Conservation (phyloP, 1,139 yeast genomes). For the Taphrina pruni region DNA sequence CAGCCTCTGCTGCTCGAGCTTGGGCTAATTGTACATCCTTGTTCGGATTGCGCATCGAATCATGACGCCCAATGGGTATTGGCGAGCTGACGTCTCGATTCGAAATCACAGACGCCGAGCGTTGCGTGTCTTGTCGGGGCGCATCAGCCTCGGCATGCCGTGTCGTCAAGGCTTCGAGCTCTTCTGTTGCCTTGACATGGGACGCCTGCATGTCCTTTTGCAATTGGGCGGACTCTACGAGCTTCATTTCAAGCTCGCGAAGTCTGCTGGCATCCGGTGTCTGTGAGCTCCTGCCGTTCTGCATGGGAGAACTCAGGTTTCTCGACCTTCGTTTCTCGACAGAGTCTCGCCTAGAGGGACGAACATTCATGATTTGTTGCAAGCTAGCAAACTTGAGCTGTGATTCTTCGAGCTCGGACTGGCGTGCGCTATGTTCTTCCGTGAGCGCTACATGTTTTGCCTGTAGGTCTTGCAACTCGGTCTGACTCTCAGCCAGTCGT, state of each 20-base stretch:
- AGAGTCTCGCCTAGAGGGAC: slow-evolving; percentile 11
- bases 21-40: slow-evolving; percentile 32
- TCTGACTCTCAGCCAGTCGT: slow-evolving; percentile 25
- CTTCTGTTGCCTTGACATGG: slow-evolving; percentile 35
- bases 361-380: slow-evolving; percentile 23
- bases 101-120: slow-evolving; percentile 11
- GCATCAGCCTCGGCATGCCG: slow-evolving; percentile 30
- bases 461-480: slow-evolving; percentile 26
- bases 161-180: slow-evolving; percentile 17
- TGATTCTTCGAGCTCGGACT: slow-evolving; percentile 39
- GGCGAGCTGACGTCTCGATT: slow-evolving; percentile 7
- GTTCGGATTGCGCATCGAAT: slow-evolving; percentile 12
- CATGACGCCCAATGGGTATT: not conserved
- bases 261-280: slow-evolving; percentile 36
- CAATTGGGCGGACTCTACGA: slow-evolving; percentile 27
- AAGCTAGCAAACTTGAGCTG: slow-evolving; percentile 34
- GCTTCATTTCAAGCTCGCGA: slow-evolving; percentile 26
- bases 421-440: slow-evolving; percentile 1
- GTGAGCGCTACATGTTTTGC: slow-evolving; percentile 25
- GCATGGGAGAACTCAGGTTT: slow-evolving; percentile 23
- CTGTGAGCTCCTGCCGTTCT: slow-evolving; percentile 23
- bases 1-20: slow-evolving; percentile 42
- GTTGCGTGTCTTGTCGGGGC: not conserved
- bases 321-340: slow-evolving; percentile 31
- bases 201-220: slow-evolving; percentile 38